Evolutionary conservation across 139 green algal species (phyloP).

Genomic region (Eudorina sp.): DNA sequence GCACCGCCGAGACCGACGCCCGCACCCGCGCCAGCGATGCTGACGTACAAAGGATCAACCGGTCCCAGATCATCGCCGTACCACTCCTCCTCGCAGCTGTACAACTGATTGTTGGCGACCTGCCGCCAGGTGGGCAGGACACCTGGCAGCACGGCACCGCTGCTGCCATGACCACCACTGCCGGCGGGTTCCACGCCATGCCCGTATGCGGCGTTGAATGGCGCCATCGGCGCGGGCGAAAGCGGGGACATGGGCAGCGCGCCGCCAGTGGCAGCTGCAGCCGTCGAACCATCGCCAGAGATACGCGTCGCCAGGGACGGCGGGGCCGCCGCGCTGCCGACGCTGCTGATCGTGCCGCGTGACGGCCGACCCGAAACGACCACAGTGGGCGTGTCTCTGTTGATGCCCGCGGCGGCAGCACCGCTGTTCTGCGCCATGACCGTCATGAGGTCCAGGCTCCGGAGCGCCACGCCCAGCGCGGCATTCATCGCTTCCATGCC

Average conservation of each 20-base stretch:
- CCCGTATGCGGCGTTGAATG: neutral
- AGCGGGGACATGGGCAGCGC: neutral
- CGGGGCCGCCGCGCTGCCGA: neutral
- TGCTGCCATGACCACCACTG: neutral
- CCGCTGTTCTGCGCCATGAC: neutral
- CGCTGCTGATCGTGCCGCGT: neutral
- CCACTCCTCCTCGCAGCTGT: neutral
- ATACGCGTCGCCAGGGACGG: neutral
- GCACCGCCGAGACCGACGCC: neutral
- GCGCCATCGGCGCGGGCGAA: neutral
- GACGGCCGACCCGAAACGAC: neutral
- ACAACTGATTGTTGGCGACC: constrained; percentile 36
- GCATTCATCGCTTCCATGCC: constrained; percentile 2
- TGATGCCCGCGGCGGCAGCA: neutral
- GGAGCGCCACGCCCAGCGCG: neutral
- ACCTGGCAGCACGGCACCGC: constrained; percentile 8
- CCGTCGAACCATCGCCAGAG: constrained; percentile 1
- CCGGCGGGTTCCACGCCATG: neutral
- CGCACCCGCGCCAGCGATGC: neutral
- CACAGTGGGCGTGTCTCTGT: neutral
- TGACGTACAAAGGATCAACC: neutral
- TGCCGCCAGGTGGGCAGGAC: constrained; percentile 39
- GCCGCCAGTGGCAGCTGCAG: neutral
- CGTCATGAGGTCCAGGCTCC: constrained; percentile 21
- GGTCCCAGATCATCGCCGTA: neutral